Conservation (phyloP, 2,329 filamentous ascomycete genomes). For the Monilinia fructigena region DNA sequence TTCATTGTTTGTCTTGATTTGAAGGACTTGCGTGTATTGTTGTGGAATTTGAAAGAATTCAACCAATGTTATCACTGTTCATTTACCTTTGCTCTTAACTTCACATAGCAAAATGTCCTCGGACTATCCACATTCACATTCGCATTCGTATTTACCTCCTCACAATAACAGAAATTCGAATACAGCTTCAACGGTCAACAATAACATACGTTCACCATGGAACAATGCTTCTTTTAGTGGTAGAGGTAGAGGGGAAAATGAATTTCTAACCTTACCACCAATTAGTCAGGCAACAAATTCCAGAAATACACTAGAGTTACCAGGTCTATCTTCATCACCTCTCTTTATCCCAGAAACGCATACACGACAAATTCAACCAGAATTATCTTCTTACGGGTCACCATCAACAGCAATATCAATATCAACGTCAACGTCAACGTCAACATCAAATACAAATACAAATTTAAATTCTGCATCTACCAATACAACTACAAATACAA, state of each 20-base stretch:
- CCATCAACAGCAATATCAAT: background rate
- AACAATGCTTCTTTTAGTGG: background rate
- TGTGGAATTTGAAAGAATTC: background rate
- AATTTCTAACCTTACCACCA: slow-evolving; percentile 19
- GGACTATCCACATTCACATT: slow-evolving; percentile 12
- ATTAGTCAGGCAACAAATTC: background rate
- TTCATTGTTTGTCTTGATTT: slow-evolving; percentile 24
- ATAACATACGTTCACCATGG: slow-evolving; percentile 2
- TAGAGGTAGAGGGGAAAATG: background rate
- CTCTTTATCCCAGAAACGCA: slow-evolving; percentile 18
- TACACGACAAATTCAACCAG: slow-evolving; percentile 1
- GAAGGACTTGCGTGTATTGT: slow-evolving; percentile 19
- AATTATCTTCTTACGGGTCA: background rate
- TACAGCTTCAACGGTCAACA: background rate
- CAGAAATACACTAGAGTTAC: background rate
- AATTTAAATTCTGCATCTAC: background rate
- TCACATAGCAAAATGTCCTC: slow-evolving; percentile 16
- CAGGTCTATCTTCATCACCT: slow-evolving; percentile 7
- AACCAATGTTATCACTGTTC: slow-evolving; percentile 21
- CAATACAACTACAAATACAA: background rate
- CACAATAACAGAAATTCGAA: slow-evolving; percentile 15
- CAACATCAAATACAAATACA: background rate
- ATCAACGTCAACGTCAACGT: background rate
- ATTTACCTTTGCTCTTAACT: slow-evolving; percentile 26
- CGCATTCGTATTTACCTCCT: slow-evolving; percentile 4